These are phyloP conservation scores for Pseudozyma tsukubaensis DNA, from an alignment of 1,284 basidiomycete genomes.

Conservation along the genomic window DNA sequence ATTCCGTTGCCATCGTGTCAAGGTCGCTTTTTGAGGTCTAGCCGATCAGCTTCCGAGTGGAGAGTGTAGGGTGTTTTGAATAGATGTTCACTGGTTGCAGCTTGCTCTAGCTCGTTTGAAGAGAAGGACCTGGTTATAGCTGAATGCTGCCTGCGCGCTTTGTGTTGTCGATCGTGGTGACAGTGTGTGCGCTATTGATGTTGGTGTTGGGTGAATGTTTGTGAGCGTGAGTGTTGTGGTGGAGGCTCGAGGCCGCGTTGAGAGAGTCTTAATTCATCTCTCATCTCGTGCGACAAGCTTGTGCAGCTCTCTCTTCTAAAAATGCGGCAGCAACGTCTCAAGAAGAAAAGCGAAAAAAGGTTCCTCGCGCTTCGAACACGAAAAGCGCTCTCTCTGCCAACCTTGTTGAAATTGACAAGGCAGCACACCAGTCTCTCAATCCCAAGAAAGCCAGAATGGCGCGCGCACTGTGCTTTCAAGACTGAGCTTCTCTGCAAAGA, in stretches of 20 bases:
- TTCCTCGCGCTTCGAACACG: constrained; percentile 49
- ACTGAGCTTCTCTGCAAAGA: constrained; percentile 3
- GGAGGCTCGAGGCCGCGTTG: constrained; percentile 24
- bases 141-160: too few species aligned
- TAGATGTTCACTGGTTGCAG: too few species aligned
- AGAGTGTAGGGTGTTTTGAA: neutral
- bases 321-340: neutral
- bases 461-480: constrained; percentile 7
- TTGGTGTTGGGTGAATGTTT: constrained; percentile 3
- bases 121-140: too few species aligned
- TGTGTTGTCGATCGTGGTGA: neutral
- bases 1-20: constrained; percentile 36
- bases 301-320: neutral
- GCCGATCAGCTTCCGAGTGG: too few species aligned
- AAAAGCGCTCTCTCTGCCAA: constrained; percentile 4
- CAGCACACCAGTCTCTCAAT: too few species aligned
- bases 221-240: constrained; percentile 19
- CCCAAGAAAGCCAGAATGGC: neutral
- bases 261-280: neutral
- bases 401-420: neutral
- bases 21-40: neutral
- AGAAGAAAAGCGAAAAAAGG: constrained; percentile 39
- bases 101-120: too few species aligned
- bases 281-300: constrained; percentile 30
- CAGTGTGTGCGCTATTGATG: neutral